Evolutionary conservation across 2,329 filamentous ascomycete genomes (phyloP).

Genomic region (Elsinoe arachidis): DNA sequence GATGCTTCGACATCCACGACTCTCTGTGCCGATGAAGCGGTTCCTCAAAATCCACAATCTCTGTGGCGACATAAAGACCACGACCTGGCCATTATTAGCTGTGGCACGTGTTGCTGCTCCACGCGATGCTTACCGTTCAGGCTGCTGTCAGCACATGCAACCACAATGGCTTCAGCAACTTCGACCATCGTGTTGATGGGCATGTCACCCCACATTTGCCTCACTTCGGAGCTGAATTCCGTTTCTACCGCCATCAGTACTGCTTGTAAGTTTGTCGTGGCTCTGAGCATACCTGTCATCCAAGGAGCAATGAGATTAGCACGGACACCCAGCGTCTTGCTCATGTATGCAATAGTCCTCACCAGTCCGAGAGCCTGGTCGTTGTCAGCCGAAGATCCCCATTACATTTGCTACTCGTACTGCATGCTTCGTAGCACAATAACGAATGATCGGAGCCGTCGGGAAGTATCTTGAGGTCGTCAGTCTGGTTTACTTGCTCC

Average conservation of each 20-base stretch:
- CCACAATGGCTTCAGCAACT: neutral
- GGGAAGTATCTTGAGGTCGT: neutral
- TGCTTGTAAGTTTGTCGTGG: neutral
- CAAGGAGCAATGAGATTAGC: constrained; percentile 5
- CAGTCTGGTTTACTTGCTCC: neutral
- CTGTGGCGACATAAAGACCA: neutral
- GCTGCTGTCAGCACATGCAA: neutral
- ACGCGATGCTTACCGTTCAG: neutral
- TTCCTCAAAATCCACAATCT: constrained; percentile 2
- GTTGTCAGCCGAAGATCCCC: no score
- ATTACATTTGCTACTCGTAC: neutral
- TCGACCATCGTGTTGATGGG: constrained; percentile 3
- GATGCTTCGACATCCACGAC: constrained; percentile 1
- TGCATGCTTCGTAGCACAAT: neutral
- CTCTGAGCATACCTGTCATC: neutral
- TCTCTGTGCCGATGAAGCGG: neutral
- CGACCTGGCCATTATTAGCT: neutral
- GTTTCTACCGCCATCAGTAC: neutral
- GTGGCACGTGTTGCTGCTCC: neutral
- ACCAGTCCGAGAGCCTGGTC: neutral
- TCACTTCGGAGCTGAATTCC: constrained; percentile 5
- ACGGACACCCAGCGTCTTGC: neutral
- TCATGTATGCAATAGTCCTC: constrained; percentile 1
- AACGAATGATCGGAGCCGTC: neutral
- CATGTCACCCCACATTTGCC: neutral